Conservation (phyloP, 768 basidiomycete species). For the Trametes sanguinea region DNA sequence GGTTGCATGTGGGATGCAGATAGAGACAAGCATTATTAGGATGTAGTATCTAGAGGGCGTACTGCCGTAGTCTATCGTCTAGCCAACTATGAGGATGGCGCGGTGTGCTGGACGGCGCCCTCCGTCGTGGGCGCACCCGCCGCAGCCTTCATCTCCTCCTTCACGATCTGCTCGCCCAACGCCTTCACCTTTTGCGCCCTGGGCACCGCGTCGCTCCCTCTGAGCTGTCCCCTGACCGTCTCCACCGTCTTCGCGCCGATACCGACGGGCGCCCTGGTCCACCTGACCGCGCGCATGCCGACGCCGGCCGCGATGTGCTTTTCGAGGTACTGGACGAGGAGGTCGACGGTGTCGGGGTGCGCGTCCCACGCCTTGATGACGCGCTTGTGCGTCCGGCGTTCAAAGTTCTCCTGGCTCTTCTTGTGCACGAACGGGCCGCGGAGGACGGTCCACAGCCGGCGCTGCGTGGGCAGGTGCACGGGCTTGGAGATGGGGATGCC, state of each 20-base stretch:
- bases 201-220: constrained; percentile 33
- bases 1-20: too few relatives aligned
- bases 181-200: constrained; percentile 34
- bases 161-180: constrained; percentile 43
- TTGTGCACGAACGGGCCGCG: constrained; percentile 90
- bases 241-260: constrained; percentile 45
- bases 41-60: neutral
- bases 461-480: constrained; percentile 68
- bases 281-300: constrained; percentile 78
- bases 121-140: constrained; percentile 10
- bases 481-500: constrained; percentile 75
- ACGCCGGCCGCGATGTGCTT: constrained; percentile 81
- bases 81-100: neutral
- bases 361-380: constrained; percentile 92
- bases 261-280: constrained; percentile 66
- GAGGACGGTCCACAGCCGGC: constrained; percentile 82
- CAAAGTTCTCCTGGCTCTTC: constrained; percentile 95
- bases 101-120: constrained; percentile 10
- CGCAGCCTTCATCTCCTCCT: constrained; percentile 35
- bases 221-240: constrained; percentile 36
- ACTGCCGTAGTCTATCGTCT: neutral
- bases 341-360: constrained; percentile 71
- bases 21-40: neutral
- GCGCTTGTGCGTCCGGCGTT: constrained; percentile 79
- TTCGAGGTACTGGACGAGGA: constrained; percentile 79